These are phyloP conservation scores for Gardenia jasminoides DNA, from an alignment of 257 asterid genomes.

Conservation along the genomic window DNA sequence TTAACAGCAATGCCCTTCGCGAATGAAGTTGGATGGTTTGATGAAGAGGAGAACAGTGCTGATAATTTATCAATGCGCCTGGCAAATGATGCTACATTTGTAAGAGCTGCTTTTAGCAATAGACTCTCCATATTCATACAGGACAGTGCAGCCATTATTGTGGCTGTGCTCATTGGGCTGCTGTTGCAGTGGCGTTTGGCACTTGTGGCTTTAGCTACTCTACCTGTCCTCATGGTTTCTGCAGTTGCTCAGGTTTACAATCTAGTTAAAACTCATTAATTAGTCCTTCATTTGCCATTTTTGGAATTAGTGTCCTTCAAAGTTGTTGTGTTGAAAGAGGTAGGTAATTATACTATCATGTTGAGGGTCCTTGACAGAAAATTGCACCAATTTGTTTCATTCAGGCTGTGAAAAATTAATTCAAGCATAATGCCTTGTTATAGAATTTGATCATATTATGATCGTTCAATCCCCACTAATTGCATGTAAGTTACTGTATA, in stretches of 20 bases:
- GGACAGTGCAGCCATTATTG: constrained; percentile 91
- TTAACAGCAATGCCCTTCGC: constrained; percentile 94
- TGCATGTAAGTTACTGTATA: neutral
- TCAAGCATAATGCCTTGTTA: neutral
- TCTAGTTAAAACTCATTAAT: constrained; percentile 3
- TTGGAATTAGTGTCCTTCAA: neutral
- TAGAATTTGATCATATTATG: neutral
- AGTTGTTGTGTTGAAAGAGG: neutral
- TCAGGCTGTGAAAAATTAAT: neutral
- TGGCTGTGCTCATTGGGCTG: constrained; percentile 94
- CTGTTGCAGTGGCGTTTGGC: constrained; percentile 96
- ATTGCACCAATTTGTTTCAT: neutral
- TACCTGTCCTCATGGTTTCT: constrained; percentile 85
- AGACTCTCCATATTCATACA: constrained; percentile 95
- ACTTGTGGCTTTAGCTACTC: constrained; percentile 92
- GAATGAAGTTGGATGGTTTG: constrained; percentile 99
- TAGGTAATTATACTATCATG: too few species aligned
- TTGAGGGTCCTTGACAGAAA: constrained; percentile 1
- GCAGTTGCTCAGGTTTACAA: constrained; percentile 87
- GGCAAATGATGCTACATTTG: constrained; percentile 99
- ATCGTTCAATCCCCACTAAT: neutral
- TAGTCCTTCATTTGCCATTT: neutral
- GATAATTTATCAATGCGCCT: constrained; percentile 97
- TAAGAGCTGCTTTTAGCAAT: constrained; percentile 99
- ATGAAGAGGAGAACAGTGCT: constrained; percentile 96